Base-by-base conservation (phyloP, 2,329 filamentous ascomycete genomes). In the Cylindrodendrum hubeiense region DNA sequence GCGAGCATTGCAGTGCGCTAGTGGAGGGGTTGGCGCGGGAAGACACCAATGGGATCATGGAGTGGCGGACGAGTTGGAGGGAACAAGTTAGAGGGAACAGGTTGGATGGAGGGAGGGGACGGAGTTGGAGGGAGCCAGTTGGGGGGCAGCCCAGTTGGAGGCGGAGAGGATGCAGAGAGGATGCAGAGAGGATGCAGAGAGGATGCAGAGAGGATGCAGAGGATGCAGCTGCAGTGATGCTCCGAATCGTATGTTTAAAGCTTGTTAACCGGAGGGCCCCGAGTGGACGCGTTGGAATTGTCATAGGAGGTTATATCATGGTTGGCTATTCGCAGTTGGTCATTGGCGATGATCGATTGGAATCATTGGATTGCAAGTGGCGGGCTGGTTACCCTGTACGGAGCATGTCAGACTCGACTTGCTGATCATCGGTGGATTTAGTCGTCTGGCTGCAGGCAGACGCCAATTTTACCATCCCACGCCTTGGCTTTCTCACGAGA, bases 21-120 rank as follows among this genome's bases (percentile, higher is more conserved):
- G 21, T 19, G 56, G 49, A 53, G 39, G 58, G 46, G 46, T 59
- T 24, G 43, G 37, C 15, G 37, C 37, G 17, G 5, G 22, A 3
- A 13, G 54, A 43, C 19, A 30, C 59, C 28, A 55, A 57, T 68
- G 44, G 37, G 60, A 34, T 22, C 19, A 7, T 5, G 28, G 15
- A 13, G 47, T 46, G 56, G 39, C 39, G 28, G 47, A 47, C 37
- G 19, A 41, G 34, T 58, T 28, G 34, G 30, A 43, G 46, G 44
- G 24, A 6, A 30, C 28, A 30, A 19, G 17, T 34, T 5, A 13
- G 33, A 34, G 33, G 10, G 6, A 12, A 13, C 10, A 34, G 33
- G 33, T 34, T 34, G 33, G 33, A 13, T 12, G 33, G 33, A 13
- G 33, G 33, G 15, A 34, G 33, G 15, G 33, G 33, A n/a, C n/a